Percentiles rank a stretch among this genome's conserved stretches.
Conservation (phyloP, 208 protist genomes). For the Crithidia sp. region DNA sequence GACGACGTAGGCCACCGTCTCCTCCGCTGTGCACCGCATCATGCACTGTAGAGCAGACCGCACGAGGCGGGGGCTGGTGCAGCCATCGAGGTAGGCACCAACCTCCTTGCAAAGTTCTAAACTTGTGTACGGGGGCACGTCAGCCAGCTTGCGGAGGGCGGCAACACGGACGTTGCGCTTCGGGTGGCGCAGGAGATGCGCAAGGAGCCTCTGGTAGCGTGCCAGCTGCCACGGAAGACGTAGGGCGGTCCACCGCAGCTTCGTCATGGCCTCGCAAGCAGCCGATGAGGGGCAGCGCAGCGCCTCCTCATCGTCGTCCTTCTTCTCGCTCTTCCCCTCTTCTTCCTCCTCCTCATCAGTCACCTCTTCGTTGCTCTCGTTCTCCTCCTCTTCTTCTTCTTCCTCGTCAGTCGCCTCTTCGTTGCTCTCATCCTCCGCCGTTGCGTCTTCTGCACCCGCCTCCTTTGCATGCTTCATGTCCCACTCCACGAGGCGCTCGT, state of each 20-base stretch:
- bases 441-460: background rate
- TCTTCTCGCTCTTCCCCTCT: background rate
- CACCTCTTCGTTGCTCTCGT: background rate
- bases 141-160: constrained; percentile 17
- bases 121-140: constrained; percentile 17
- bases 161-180: constrained; percentile 9
- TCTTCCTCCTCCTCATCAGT: background rate
- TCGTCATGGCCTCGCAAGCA: constrained; percentile 27
- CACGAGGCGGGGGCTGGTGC: background rate
- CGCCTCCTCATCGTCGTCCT: background rate
- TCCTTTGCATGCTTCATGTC: constrained; percentile 1
- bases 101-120: constrained; percentile 19
- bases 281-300: constrained; percentile 7
- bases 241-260: constrained; percentile 9
- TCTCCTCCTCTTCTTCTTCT: background rate
- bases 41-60: constrained; percentile 22
- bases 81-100: constrained; percentile 6
- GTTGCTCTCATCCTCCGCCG: background rate
- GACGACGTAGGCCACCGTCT: constrained; percentile 9
- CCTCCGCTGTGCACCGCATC: constrained; percentile 19
- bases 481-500: background rate
- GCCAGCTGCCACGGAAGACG: constrained; percentile 20
- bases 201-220: constrained; percentile 24
- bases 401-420: background rate
- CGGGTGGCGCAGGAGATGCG: constrained; percentile 17